These are phyloP conservation scores for Yarrowia galli DNA, from an alignment of 1,139 yeast genomes.

Conservation along the genomic window DNA sequence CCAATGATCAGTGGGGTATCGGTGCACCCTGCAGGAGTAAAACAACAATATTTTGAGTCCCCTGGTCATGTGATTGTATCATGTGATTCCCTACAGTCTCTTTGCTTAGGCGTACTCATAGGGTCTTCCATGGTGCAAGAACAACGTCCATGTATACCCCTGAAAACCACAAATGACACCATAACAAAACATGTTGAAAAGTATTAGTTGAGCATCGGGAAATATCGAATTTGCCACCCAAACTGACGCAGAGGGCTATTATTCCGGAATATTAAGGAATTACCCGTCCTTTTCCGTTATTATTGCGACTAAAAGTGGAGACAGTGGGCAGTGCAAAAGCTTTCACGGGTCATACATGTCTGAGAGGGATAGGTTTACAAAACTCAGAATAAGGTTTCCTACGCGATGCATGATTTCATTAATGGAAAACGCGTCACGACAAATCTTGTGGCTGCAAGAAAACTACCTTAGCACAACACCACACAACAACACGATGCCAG, in stretches of 20 bases:
- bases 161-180: no score
- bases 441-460: background rate
- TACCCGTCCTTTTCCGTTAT: background rate
- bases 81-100: no score
- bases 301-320: background rate
- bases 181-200: no score
- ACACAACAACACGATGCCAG: slow-evolving; percentile 43
- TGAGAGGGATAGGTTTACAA: background rate
- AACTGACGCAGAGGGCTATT: no score
- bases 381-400: background rate
- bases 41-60: background rate
- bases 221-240: no score
- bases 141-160: no score
- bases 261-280: no score
- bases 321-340: no score
- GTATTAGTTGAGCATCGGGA: no score
- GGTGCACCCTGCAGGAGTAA: slow-evolving; percentile 5
- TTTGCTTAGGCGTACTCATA: no score
- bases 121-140: no score
- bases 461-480: background rate
- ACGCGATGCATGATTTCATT: slow-evolving; percentile 6
- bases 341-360: background rate
- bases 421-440: slow-evolving; percentile 20
- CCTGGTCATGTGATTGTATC: background rate
- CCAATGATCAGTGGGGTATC: background rate